These are phyloP conservation scores for Cucumis cinereus DNA, from an alignment of 306 rosid species.

Conservation along the genomic window DNA sequence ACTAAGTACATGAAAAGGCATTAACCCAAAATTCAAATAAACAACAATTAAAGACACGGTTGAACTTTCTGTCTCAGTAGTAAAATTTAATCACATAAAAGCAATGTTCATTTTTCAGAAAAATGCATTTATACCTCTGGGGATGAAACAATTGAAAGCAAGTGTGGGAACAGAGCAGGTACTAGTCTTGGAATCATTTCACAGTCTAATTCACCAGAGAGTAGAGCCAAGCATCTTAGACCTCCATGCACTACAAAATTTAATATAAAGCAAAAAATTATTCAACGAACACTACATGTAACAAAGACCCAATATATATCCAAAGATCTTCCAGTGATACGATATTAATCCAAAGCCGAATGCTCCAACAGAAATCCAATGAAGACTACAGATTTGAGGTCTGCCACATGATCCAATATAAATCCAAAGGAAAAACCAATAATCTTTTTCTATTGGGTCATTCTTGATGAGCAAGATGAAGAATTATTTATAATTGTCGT, in stretches of 20 bases:
- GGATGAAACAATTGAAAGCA: conserved; percentile 69
- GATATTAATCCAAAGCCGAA: no score
- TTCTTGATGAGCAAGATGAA: neutral
- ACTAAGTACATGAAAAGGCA: neutral
- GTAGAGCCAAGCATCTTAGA: conserved; percentile 85
- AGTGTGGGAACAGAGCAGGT: conserved; percentile 72
- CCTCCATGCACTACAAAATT: conserved; percentile 70
- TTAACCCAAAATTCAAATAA: neutral
- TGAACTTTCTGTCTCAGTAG: neutral
- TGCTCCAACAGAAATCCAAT: neutral
- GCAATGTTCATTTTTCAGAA: neutral
- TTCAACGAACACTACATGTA: neutral
- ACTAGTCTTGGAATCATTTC: conserved; percentile 58
- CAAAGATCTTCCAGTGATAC: neutral
- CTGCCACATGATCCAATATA: neutral
- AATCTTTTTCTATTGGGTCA: neutral
- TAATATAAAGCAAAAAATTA: neutral
- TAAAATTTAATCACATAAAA: neutral
- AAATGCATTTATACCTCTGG: conserved; percentile 41
- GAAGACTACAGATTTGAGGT: neutral
- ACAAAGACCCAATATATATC: neutral
- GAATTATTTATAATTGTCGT: neutral
- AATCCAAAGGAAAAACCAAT: neutral
- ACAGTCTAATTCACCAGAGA: conserved; percentile 83
- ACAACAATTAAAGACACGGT: neutral